Base-by-base conservation (phyloP, 176 grass and related monocot genomes). In the Cenchrus fungigraminus region DNA sequence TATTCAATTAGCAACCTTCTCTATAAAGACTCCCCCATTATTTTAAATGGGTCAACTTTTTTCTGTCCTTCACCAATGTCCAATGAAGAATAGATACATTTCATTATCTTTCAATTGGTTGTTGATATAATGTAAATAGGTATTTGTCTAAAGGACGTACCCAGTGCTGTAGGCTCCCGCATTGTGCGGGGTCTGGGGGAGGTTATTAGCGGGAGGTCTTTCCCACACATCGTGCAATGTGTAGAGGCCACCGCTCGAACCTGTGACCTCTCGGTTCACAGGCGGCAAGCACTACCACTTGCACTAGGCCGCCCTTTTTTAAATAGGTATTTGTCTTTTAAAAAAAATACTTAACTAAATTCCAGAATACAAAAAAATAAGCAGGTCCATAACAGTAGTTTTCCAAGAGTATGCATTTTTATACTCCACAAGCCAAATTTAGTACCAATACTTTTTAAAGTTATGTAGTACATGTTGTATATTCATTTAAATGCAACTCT, bases 21-120 rank as follows among this genome's bases (percentile, higher is more conserved):
- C 70, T 82, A 64, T 58, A 44, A 73, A 86, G 37, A 82, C 65
- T 20, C 10, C 63, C 81, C 61, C 14, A 52, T 6, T 84, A 79
- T 49, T 58, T 84, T 70, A 29, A 67, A 89, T 22, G 47, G 28
- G 53, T 54, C 8, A 1, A n/a, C 13, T 47, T 34, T 73, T 72
- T 57, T 53, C 66, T 58, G 42, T 49, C 82, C 50, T 47, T 25
- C 14, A 84, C 57, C 29, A 77, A 82, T n/a, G 19, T 6, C 31
- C 51, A 47, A 11, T 73, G 40, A 85, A 89, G 34, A 77, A 37
- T 47, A 72, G 1, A 1, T 16, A 72, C 6, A 50, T 74, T 84
- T 67, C 65, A 2, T 40, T 49, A 6, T 45, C 28, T 62, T 85
- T 76, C 37, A 25, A 2, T 72, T 73, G 57, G 13, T 73, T 65